Percentiles rank a stretch among this genome's conserved stretches.
Conservation (phyloP, 371 early-diverging fungal species). For the Umbelopsis sp. region DNA sequence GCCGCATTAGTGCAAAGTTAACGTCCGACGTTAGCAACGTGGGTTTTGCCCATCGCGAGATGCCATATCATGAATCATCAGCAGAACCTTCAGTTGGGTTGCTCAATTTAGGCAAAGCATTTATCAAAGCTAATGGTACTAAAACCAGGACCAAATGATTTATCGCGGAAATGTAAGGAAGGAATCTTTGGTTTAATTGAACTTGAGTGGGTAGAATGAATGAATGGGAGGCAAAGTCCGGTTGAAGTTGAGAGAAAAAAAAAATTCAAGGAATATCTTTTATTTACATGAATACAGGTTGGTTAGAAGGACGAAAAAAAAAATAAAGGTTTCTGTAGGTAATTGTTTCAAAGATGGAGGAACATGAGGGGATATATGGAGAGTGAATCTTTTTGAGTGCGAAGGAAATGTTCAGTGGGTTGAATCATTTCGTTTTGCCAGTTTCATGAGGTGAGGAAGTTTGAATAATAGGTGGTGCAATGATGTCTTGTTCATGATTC, state of each 20-base stretch:
- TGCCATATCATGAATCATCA: too few species aligned
- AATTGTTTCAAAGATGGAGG: background rate
- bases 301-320: background rate
- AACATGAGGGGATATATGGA: background rate
- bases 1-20: too few species aligned
- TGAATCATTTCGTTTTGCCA: conserved; percentile 15
- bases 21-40: too few species aligned
- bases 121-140: too few species aligned
- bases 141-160: too few species aligned
- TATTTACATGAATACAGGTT: too few species aligned
- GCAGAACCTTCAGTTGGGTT: too few species aligned
- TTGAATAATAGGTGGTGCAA: conserved; percentile 7
- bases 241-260: too few species aligned
- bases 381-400: background rate
- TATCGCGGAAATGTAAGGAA: background rate
- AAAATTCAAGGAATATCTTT: too few species aligned
- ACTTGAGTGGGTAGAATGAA: background rate
- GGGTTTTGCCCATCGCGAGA: too few species aligned
- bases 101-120: too few species aligned
- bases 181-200: background rate
- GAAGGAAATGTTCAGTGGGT: background rate
- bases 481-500: conserved; percentile 14
- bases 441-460: conserved; percentile 9
- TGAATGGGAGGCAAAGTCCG: too few species aligned
- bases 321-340: background rate